Conservation (phyloP, 2,329 filamentous ascomycete species). For the Phialophora macrospora region DNA sequence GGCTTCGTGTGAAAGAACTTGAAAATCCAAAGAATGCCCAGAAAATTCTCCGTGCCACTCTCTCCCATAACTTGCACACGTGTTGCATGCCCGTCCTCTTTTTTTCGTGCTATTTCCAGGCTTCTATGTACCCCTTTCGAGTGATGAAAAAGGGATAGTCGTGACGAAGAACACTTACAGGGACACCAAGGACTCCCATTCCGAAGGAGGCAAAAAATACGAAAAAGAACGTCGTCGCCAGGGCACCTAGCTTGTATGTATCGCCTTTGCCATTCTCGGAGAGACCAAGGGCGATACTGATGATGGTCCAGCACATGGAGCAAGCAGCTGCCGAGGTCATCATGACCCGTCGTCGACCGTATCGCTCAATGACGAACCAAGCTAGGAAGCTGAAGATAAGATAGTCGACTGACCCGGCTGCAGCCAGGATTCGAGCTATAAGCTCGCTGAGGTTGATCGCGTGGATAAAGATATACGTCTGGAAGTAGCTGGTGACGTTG, state of each 20-base stretch:
- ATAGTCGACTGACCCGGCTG: constrained; percentile 55
- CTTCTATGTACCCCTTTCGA: neutral
- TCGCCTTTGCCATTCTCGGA: constrained; percentile 49
- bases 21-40: neutral
- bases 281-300: constrained; percentile 52
- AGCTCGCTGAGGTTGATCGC: constrained; percentile 47
- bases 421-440: constrained; percentile 50
- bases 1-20: neutral
- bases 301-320: constrained; percentile 56
- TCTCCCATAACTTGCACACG: neutral
- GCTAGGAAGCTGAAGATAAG: constrained; percentile 51
- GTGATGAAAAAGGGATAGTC: too few relatives aligned
- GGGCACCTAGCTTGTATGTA: constrained; percentile 53
- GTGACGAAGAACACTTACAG: constrained; percentile 29
- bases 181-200: constrained; percentile 48
- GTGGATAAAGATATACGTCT: constrained; percentile 50
- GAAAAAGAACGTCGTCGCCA: constrained; percentile 55
- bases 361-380: constrained; percentile 56
- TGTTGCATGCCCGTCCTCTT: neutral
- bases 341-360: constrained; percentile 56
- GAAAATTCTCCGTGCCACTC: neutral
- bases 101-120: neutral
- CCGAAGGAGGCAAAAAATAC: constrained; percentile 49
- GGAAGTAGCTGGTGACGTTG: constrained; percentile 41
- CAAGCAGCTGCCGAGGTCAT: constrained; percentile 56